Conservation (phyloP, 805 yeast species). For the Nakazawaea molendinolei region DNA sequence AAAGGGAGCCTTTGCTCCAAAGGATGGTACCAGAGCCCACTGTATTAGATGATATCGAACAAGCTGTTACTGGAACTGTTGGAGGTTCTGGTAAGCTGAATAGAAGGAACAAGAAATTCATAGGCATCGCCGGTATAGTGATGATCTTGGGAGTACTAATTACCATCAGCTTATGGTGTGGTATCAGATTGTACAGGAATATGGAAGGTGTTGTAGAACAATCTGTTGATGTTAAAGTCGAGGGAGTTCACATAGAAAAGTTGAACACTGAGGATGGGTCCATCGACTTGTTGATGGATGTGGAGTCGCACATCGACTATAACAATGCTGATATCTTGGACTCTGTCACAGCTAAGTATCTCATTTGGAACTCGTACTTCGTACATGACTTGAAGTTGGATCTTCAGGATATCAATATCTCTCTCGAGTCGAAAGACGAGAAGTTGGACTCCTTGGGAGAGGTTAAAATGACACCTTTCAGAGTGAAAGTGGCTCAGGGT, state of each 20-base stretch:
- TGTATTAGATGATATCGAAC: slow-evolving; percentile 1
- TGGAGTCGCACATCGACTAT: slow-evolving; percentile 5
- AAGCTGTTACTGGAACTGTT: not conserved
- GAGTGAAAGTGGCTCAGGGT: slow-evolving; percentile 5
- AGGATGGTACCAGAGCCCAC: slow-evolving; percentile 8
- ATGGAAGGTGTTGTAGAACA: slow-evolving; percentile 4
- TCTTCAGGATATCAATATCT: slow-evolving; percentile 7
- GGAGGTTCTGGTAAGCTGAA: too few species aligned
- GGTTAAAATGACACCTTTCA: slow-evolving; percentile 6
- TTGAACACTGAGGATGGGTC: slow-evolving; percentile 2
- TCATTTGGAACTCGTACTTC: slow-evolving; percentile 8
- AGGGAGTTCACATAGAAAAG: not conserved
- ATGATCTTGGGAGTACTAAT: not conserved
- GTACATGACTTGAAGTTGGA: slow-evolving; percentile 5
- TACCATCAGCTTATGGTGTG: not conserved
- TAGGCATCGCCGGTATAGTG: too few species aligned
- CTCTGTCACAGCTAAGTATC: slow-evolving; percentile 1
- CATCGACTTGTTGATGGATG: slow-evolving; percentile 4
- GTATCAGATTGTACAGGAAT: not conserved
- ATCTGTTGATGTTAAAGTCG: slow-evolving; percentile 3
- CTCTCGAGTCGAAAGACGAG: not conserved
- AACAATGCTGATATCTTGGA: slow-evolving; percentile 1
- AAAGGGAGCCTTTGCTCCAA: slow-evolving; percentile 3
- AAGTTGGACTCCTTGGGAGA: slow-evolving; percentile 3
- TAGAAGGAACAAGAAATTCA: too few species aligned